Percentiles rank a stretch among this genome's conserved stretches.
These are phyloP conservation scores for Neonectria sp. DNA, from an alignment of 2,329 filamentous ascomycete genomes.

Conservation along the genomic window DNA sequence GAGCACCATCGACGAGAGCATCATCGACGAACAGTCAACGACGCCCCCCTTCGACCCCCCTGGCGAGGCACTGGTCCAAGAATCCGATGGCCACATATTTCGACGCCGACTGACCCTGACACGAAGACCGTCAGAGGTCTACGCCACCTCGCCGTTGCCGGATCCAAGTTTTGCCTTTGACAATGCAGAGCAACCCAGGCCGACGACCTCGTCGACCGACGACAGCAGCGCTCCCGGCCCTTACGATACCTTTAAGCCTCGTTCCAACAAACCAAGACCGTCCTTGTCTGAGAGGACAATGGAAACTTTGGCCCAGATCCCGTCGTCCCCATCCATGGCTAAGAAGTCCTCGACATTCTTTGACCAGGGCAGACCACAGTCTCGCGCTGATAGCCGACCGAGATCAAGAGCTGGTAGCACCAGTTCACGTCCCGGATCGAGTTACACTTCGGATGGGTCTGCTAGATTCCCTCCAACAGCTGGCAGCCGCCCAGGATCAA, in stretches of 20 bases:
- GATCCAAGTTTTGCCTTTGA: constrained; percentile 38
- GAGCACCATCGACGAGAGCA: constrained; percentile 42
- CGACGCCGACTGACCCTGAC: constrained; percentile 50
- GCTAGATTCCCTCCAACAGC: constrained; percentile 65
- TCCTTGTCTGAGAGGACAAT: constrained; percentile 89
- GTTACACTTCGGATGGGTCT: constrained; percentile 74
- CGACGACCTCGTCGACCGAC: constrained; percentile 40
- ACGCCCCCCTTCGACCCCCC: constrained; percentile 45
- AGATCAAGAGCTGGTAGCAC: constrained; percentile 62
- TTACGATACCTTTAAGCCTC: constrained; percentile 40
- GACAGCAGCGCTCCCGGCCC: constrained; percentile 29
- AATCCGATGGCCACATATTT: constrained; percentile 44
- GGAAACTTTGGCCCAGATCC: constrained; percentile 84
- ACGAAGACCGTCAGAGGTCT: constrained; percentile 49
- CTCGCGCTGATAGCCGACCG: constrained; percentile 63
- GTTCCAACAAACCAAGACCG: constrained; percentile 55
- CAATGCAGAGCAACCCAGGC: constrained; percentile 35
- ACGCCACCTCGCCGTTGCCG: constrained; percentile 43
- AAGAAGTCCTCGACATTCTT: constrained; percentile 82
- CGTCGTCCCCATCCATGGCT: constrained; percentile 80
- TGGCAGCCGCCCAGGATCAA: constrained; percentile 70
- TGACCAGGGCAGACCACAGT: constrained; percentile 71
- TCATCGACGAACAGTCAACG: constrained; percentile 45
- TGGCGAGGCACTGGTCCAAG: constrained; percentile 37
- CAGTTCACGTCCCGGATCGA: constrained; percentile 69